These are phyloP conservation scores for Pontederia paniculata DNA, from an alignment of 176 grass and related monocot species.

Conservation along the genomic window DNA sequence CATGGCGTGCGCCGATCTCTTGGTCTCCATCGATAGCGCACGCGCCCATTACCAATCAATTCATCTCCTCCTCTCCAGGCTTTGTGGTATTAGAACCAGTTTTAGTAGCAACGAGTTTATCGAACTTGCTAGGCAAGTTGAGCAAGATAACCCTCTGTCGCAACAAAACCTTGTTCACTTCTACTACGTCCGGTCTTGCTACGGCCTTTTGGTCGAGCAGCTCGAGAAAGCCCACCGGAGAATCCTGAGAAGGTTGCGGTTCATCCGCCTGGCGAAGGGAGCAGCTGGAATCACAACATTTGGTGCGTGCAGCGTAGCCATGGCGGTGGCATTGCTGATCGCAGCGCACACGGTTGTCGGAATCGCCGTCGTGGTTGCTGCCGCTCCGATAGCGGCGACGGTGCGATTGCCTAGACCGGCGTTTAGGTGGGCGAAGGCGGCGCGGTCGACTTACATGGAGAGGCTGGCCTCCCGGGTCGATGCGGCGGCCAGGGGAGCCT, in stretches of 20 bases:
- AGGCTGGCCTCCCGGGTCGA: constrained; percentile 26
- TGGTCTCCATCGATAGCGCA: constrained; percentile 35
- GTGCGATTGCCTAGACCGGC: not conserved
- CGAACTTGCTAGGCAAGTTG: constrained; percentile 27
- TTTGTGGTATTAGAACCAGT: not conserved
- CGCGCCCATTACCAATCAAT: constrained; percentile 39
- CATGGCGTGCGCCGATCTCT: constrained; percentile 43
- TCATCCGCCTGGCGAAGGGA: constrained; percentile 17
- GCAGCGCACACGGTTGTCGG: constrained; percentile 31
- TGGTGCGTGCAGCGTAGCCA: constrained; percentile 21
- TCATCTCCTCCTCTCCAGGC: constrained; percentile 27
- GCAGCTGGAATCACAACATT: constrained; percentile 18
- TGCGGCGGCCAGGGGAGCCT: constrained; percentile 60
- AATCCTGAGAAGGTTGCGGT: constrained; percentile 12
- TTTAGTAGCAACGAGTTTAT: not conserved
- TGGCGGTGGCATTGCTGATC: constrained; percentile 21
- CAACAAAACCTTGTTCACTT: constrained; percentile 23
- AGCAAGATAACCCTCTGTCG: constrained; percentile 51
- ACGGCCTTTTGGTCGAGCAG: constrained; percentile 21
- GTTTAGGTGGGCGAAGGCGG: not conserved
- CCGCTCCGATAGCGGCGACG: not conserved
- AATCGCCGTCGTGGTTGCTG: constrained; percentile 13
- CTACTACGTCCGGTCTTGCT: constrained; percentile 26
- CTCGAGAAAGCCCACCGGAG: constrained; percentile 25
- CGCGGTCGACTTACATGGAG: not conserved